A percentile compares a stretch with the other conserved stretches of the same genome.
Evolutionary conservation across 192 early-diverging fungal genomes (phyloP).

Genomic region (Coemansia sp.): DNA sequence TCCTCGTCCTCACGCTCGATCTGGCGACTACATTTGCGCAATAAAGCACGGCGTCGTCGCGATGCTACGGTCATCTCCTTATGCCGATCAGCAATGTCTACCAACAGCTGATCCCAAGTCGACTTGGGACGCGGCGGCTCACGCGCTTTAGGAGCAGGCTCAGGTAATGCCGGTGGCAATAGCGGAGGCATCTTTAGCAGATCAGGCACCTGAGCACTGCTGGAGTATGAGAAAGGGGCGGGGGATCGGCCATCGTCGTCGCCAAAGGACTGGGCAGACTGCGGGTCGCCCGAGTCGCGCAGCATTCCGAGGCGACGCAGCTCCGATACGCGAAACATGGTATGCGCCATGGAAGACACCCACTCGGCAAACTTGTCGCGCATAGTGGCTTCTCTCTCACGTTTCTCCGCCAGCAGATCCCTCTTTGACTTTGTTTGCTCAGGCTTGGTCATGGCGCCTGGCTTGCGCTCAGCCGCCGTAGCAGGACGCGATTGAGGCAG

Average conservation of each 20-base stretch:
- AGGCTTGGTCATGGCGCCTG: constrained; percentile 27
- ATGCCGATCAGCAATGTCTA: constrained; percentile 32
- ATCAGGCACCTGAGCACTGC: background rate
- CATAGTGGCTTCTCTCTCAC: constrained; percentile 20
- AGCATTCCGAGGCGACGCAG: constrained; percentile 46
- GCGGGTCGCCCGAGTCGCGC: constrained; percentile 18
- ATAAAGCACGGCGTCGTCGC: constrained; percentile 15
- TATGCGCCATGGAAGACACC: constrained; percentile 24
- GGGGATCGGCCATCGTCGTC: background rate
- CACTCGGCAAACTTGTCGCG: constrained; percentile 14
- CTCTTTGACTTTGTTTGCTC: constrained; percentile 8
- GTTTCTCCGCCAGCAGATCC: constrained; percentile 9
- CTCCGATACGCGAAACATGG: constrained; percentile 37
- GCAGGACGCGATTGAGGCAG: constrained; percentile 7
- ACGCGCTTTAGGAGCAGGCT: constrained; percentile 18
- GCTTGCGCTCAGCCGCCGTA: constrained; percentile 15
- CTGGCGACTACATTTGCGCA: constrained; percentile 33
- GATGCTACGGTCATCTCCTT: constrained; percentile 13
- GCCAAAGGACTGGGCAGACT: background rate
- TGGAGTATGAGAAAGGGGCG: background rate
- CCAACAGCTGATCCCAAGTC: constrained; percentile 33
- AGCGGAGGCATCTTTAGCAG: constrained; percentile 9
- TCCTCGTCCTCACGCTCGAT: constrained; percentile 29
- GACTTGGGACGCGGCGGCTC: constrained; percentile 26
- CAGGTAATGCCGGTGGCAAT: constrained; percentile 30